These are phyloP conservation scores for Blastomyces percursus DNA, from an alignment of 2,329 filamentous ascomycete species.

Conservation along the genomic window DNA sequence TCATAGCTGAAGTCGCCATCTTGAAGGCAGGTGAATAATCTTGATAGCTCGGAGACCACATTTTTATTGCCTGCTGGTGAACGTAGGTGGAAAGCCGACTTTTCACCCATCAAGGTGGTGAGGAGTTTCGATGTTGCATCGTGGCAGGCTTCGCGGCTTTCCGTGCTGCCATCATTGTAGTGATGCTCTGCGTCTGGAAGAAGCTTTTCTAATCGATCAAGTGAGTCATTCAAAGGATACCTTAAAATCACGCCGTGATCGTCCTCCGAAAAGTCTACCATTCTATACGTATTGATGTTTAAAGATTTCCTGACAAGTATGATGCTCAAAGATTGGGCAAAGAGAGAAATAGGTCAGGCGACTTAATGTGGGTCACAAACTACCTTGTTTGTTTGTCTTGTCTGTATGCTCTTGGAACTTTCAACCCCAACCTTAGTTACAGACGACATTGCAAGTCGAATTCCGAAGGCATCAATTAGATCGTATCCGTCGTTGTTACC, in stretches of 20 bases:
- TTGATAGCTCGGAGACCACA: too few relatives aligned
- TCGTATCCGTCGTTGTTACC: too few relatives aligned
- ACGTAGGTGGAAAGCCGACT: too few relatives aligned
- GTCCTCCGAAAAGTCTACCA: not conserved
- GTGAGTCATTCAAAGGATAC: not conserved
- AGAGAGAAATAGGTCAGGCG: not conserved
- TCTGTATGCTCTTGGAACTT: too few relatives aligned
- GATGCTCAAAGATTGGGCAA: not conserved
- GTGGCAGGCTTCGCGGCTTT: not conserved
- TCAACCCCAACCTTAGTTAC: too few relatives aligned
- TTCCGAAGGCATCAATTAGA: too few relatives aligned
- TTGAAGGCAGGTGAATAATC: too few relatives aligned
- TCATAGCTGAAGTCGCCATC: too few relatives aligned
- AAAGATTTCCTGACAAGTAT: not conserved
- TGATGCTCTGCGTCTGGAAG: not conserved
- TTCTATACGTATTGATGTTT: not conserved
- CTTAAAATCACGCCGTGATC: not conserved
- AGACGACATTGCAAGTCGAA: too few relatives aligned
- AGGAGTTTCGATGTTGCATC: not conserved
- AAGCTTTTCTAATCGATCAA: not conserved
- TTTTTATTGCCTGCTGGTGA: too few relatives aligned
- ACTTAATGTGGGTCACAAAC: not conserved
- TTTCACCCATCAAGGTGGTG: too few relatives aligned
- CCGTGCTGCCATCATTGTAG: not conserved
- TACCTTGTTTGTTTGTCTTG: too few relatives aligned